phyloP scores from a whole-genome alignment of 2,329 filamentous ascomycete species.

The Zymoseptoria pseudotritici region DNA sequence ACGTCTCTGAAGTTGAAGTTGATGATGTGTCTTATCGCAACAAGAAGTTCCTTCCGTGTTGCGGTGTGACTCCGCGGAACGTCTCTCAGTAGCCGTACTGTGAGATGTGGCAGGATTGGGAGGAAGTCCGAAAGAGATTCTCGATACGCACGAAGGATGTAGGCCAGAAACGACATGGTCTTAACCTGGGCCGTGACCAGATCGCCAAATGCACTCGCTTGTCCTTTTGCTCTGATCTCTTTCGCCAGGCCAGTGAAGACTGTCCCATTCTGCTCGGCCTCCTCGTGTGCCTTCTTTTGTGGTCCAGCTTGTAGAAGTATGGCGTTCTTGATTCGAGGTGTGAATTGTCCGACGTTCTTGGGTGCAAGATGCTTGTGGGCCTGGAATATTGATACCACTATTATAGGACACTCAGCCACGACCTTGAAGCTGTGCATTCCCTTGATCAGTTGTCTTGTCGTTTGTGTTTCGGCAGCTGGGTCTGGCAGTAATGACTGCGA shows the following conservation, averaged over 20 bases:
- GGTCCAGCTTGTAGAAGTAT: constrained; percentile 83
- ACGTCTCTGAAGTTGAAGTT: constrained; percentile 98
- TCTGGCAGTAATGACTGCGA: constrained; percentile 48
- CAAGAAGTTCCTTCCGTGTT: constrained; percentile 86
- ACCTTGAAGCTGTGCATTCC: constrained; percentile 99
- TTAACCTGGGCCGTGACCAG: constrained; percentile 98
- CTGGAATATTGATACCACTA: constrained; percentile 97
- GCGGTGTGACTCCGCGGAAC: constrained; percentile 91
- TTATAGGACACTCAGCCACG: constrained; percentile 93
- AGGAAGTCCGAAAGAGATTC: constrained; percentile 84
- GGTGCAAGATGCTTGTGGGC: constrained; percentile 73
- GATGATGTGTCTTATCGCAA: constrained; percentile 96
- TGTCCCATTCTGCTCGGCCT: constrained; percentile 69
- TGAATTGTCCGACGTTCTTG: constrained; percentile 82
- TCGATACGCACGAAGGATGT: constrained; percentile 80
- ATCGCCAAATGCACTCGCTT: constrained; percentile 75
- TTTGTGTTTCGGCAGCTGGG: constrained; percentile 66
- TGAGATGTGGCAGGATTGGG: constrained; percentile 74
- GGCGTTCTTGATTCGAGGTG: constrained; percentile 87
- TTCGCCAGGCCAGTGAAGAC: constrained; percentile 91
- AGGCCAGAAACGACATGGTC: constrained; percentile 97
- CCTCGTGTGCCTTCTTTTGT: constrained; percentile 82
- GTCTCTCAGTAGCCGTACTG: constrained; percentile 84
- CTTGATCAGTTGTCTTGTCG: constrained; percentile 72
- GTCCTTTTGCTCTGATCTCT: constrained; percentile 73